These are phyloP conservation scores for Pythium volutum DNA, from an alignment of 352 stramenopile genomes.

Conservation along the genomic window DNA sequence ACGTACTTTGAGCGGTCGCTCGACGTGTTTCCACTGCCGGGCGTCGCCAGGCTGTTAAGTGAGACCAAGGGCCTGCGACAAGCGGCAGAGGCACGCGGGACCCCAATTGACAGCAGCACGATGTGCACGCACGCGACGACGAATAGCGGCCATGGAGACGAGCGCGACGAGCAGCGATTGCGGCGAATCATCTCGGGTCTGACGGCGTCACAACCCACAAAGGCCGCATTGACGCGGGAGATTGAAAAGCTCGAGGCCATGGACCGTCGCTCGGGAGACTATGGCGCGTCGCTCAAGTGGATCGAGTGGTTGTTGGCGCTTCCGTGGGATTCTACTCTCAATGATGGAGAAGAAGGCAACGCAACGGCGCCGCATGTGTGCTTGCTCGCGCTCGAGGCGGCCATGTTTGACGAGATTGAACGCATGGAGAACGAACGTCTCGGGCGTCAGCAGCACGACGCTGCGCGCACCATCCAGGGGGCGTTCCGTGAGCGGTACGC, in stretches of 20 bases:
- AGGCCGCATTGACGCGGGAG: conserved; percentile 41
- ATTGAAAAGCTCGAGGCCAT: conserved; percentile 41
- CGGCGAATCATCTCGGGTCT: conserved; percentile 16
- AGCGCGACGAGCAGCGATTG: conserved; percentile 27
- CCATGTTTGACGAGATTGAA: conserved; percentile 44
- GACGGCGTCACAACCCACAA: conserved; percentile 26
- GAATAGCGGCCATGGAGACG: not conserved
- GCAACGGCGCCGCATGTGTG: conserved; percentile 23
- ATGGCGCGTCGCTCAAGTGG: conserved; percentile 39
- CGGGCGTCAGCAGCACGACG: conserved; percentile 10
- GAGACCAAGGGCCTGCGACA: conserved; percentile 24
- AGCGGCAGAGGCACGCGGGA: conserved; percentile 3
- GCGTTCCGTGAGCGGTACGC: conserved; percentile 36
- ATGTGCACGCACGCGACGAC: no score
- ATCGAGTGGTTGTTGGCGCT: conserved; percentile 57
- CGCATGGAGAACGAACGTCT: conserved; percentile 27
- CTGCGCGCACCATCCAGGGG: conserved; percentile 39
- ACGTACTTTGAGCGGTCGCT: conserved; percentile 65
- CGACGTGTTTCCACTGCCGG: conserved; percentile 49
- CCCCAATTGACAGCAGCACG: no score
- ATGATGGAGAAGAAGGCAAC: conserved; percentile 2
- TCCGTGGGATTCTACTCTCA: conserved; percentile 38
- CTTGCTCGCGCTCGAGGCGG: conserved; percentile 20
- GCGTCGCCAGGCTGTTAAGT: conserved; percentile 43
- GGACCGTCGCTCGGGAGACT: conserved; percentile 29